Evolutionary conservation across 176 grass and related monocot species (phyloP).

Genomic region (Secale cereale): DNA sequence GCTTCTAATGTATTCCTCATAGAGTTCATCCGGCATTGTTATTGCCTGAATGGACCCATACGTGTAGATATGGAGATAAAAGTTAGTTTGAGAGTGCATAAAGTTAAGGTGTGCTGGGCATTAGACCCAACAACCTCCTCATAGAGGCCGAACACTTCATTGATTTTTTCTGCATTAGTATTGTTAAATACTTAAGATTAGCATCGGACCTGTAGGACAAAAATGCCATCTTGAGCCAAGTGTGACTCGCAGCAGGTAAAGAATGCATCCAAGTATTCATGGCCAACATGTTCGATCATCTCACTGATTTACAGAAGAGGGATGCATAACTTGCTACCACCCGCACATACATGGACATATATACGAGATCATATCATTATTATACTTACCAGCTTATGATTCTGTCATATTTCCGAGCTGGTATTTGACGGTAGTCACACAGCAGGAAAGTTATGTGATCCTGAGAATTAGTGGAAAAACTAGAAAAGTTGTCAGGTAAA

Average conservation of each 20-base stretch:
- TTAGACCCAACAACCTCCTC: background rate
- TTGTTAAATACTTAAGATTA: background rate
- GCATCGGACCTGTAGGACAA: slow-evolving; percentile 59
- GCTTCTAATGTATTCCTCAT: slow-evolving; percentile 60
- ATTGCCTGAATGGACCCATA: slow-evolving; percentile 31
- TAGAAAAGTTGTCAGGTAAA: background rate
- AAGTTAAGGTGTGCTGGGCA: background rate
- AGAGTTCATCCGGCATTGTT: slow-evolving; percentile 54
- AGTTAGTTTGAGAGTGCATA: background rate
- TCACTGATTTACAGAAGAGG: slow-evolving; percentile 30
- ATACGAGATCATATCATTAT: background rate
- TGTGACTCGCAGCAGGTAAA: slow-evolving; percentile 75
- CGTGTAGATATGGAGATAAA: background rate
- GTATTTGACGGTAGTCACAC: too few relatives aligned
- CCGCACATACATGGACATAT: background rate
- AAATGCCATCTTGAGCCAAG: slow-evolving; percentile 61
- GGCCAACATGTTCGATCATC: slow-evolving; percentile 93
- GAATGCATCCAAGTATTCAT: slow-evolving; percentile 80
- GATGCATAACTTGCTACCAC: background rate
- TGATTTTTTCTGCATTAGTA: background rate
- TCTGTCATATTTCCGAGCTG: slow-evolving; percentile 57
- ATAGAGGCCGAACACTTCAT: background rate
- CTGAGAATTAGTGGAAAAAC: slow-evolving; percentile 18
- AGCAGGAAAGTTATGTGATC: slow-evolving; percentile 70
- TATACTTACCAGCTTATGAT: slow-evolving; percentile 75